Evolutionary conservation across 495 filamentous ascomycete species (phyloP), one percentile per base, ranked within the genome.

Genomic region (Aspergillus kassunensis): DNA sequence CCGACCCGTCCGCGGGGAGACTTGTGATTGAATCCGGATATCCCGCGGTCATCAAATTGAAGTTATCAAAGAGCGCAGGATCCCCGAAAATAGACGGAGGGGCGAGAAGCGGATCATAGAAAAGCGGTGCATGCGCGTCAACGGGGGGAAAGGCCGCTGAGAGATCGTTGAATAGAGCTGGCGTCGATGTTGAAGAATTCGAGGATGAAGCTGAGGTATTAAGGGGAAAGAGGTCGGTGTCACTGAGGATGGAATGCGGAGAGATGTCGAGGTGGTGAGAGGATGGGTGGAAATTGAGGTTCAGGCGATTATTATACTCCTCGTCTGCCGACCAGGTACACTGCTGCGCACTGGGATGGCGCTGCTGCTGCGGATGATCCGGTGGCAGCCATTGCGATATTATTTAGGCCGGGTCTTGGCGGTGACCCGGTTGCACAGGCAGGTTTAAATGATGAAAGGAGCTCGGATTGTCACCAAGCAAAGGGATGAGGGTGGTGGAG

Each of bases 331-430:
- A 44, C 42, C 46, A 40, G 45, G 34, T 39, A 33, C 16, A 47
- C 44, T 31, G 19, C 23, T 21, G 12, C 4, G 30, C 24, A 44
- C 49, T 57, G 44, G 24, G 49, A 31, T 36, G 45, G 31, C 29
- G 27, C 56, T 34, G 36, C 27, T 20, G 50, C 46, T 44, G 50
- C 50, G 46, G 51, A 50, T 16, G 15, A 12, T 35, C 36, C 35
- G 13, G 56, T 34, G 51, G 42, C 33, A 11, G 40, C 56, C 56
- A 58, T 58, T 46, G 49, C 47, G 51, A 49, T 44, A 58, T 58
- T 46, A 25, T 58, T 44, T 33, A 50, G 19, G 46, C 50, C 55
- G 44, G 55, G 55, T 49, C 46, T 42, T 48, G n/a, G 23, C 41
- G 51, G 42, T 34, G 42, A 54, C 56, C 56, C 51, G 56, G 51